phyloP scores from a whole-genome alignment of 139 green algal genomes.

The Picochlorum sp. region DNA sequence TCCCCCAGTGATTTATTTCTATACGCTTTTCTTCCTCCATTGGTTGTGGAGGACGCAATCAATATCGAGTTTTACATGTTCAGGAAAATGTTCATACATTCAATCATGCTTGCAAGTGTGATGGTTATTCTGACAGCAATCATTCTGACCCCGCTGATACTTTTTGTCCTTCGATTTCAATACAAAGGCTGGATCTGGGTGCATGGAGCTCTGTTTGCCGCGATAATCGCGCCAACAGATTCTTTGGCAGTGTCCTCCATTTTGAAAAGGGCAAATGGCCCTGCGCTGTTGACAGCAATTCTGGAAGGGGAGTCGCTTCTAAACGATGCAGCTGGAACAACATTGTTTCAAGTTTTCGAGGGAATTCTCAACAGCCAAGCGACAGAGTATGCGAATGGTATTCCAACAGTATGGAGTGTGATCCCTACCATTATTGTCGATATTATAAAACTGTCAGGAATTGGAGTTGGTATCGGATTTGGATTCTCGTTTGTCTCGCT shows the following conservation, averaged over 20 bases:
- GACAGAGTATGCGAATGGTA: background rate
- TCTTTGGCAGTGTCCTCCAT: slow-evolving; percentile 63
- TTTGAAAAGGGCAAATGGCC: slow-evolving; percentile 46
- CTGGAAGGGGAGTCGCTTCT: slow-evolving; percentile 80
- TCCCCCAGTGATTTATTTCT: slow-evolving; percentile 70
- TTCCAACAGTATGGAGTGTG: slow-evolving; percentile 20
- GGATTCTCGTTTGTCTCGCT: slow-evolving; percentile 37
- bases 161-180: slow-evolving; percentile 55
- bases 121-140: slow-evolving; percentile 43
- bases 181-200: slow-evolving; percentile 55
- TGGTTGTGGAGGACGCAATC: slow-evolving; percentile 43
- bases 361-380: slow-evolving; percentile 26
- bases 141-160: slow-evolving; percentile 67
- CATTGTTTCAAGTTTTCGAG: slow-evolving; percentile 73
- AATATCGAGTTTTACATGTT: slow-evolving; percentile 85
- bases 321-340: slow-evolving; percentile 71
- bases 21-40: slow-evolving; percentile 76
- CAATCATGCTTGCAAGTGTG: slow-evolving; percentile 63
- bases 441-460: slow-evolving; percentile 24
- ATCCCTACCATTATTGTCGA: slow-evolving; percentile 23
- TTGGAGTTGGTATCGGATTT: slow-evolving; percentile 50
- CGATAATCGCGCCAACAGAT: slow-evolving; percentile 71
- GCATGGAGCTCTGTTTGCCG: slow-evolving; percentile 58
- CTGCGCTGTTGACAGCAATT: slow-evolving; percentile 53
- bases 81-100: slow-evolving; percentile 35